Evolutionary conservation across 441 rosid species (phyloP).

Genomic region (Euphorbia schlechtendalii): DNA sequence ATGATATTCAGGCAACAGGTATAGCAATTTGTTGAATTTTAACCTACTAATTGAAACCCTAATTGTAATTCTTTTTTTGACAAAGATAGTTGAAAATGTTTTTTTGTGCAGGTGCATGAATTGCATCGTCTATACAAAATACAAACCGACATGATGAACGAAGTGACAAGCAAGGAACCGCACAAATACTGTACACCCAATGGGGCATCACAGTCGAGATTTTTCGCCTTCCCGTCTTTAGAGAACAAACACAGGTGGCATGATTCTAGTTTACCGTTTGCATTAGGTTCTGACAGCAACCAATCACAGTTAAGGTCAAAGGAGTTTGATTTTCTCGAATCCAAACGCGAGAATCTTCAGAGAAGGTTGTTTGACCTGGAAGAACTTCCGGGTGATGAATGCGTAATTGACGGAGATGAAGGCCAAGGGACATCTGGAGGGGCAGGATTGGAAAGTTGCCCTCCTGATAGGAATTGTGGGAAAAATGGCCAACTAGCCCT

Average conservation of each 20-base stretch:
- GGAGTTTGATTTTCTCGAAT: slow-evolving; percentile 22
- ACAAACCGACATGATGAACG: slow-evolving; percentile 67
- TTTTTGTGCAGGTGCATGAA: slow-evolving; percentile 48
- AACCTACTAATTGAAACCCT: too few species aligned
- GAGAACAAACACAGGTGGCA: slow-evolving; percentile 20
- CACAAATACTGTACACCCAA: slow-evolving; percentile 20
- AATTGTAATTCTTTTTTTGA: too few species aligned
- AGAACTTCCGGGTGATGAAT: slow-evolving; percentile 37
- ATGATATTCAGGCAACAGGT: slow-evolving; percentile 46
- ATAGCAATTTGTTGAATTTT: too few species aligned
- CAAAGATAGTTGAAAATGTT: too few species aligned
- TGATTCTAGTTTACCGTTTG: slow-evolving; percentile 14
- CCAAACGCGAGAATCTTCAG: slow-evolving; percentile 22
- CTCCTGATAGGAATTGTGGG: slow-evolving; percentile 14
- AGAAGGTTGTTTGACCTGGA: slow-evolving; percentile 39
- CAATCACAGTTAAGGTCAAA: slow-evolving; percentile 18
- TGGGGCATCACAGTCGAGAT: slow-evolving; percentile 20
- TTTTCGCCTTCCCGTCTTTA: slow-evolving; percentile 19
- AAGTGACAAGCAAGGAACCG: slow-evolving; percentile 42
- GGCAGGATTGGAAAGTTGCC: slow-evolving; percentile 16
- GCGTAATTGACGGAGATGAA: slow-evolving; percentile 26
- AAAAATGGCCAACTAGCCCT: slow-evolving; percentile 15
- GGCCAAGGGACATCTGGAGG: slow-evolving; percentile 25
- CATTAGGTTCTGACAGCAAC: slow-evolving; percentile 20
- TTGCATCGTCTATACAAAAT: slow-evolving; percentile 62